These are phyloP conservation scores for Hygrocybe coccinea DNA, from an alignment of 768 basidiomycete species.

Conservation along the genomic window DNA sequence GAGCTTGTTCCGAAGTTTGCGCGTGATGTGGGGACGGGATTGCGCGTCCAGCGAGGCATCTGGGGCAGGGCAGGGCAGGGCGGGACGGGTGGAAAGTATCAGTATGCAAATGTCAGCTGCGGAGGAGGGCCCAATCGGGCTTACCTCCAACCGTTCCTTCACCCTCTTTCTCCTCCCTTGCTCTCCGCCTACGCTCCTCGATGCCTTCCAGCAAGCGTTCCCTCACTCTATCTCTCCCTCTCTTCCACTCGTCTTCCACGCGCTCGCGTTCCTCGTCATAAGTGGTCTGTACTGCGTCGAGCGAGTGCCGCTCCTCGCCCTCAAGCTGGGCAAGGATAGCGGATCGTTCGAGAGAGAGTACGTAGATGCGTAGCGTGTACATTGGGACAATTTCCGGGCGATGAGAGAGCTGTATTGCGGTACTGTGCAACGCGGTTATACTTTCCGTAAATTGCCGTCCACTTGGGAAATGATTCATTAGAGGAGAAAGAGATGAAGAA, in stretches of 20 bases:
- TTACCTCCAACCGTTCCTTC: conserved; percentile 71
- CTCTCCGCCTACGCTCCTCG: conserved; percentile 72
- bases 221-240: conserved; percentile 67
- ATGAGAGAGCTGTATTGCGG: conserved; percentile 58
- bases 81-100: conserved; percentile 2
- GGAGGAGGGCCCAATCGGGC: conserved; percentile 20
- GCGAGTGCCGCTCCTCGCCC: conserved; percentile 62
- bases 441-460: conserved; percentile 59
- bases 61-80: conserved; percentile 28
- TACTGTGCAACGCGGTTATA: conserved; percentile 54
- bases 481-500: conserved; percentile 4
- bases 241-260: conserved; percentile 79
- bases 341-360: conserved; percentile 70
- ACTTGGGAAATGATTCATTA: too few relatives aligned
- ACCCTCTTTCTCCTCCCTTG: conserved; percentile 84
- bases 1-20: conserved; percentile 78
- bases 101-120: conserved; percentile 7
- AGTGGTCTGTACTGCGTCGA: conserved; percentile 61
- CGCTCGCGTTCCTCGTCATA: conserved; percentile 74
- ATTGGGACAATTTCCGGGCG: conserved; percentile 61
- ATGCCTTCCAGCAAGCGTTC: conserved; percentile 80
- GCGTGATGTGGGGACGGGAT: conserved; percentile 73
- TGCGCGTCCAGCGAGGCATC: conserved; percentile 73
- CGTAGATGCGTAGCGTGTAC: conserved; percentile 69
- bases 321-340: conserved; percentile 63